phyloP scores from a whole-genome alignment of 805 yeast genomes.

The Saccharomyces kudriavzevii region DNA sequence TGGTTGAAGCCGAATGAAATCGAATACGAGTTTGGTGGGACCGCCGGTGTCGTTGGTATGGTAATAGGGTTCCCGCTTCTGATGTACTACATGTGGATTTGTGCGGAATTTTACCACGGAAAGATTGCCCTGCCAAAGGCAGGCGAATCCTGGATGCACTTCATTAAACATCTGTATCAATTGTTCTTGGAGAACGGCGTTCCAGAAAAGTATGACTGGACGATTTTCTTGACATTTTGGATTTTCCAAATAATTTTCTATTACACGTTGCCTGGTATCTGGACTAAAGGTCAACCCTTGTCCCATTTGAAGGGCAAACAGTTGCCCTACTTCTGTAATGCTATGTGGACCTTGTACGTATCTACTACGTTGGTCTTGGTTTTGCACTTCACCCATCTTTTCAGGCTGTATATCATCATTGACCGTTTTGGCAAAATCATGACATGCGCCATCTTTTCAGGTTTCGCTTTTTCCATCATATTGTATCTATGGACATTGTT shows the following conservation, averaged over 20 bases:
- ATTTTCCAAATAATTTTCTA: conserved; percentile 64
- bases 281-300: conserved; percentile 93
- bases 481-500: conserved; percentile 62
- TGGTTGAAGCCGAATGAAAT: conserved; percentile 42
- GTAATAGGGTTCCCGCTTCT: conserved; percentile 83
- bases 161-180: conserved; percentile 37
- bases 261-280: conserved; percentile 81
- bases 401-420: conserved; percentile 64
- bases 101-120: conserved; percentile 74
- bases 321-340: conserved; percentile 89
- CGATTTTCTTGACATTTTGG: conserved; percentile 63
- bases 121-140: conserved; percentile 65
- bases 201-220: conserved; percentile 57
- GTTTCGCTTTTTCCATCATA: conserved; percentile 57
- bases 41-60: conserved; percentile 84
- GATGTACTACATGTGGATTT: conserved; percentile 96
- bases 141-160: conserved; percentile 43
- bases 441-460: conserved; percentile 81
- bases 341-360: conserved; percentile 74
- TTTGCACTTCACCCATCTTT: conserved; percentile 67
- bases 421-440: conserved; percentile 86
- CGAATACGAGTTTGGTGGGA: conserved; percentile 91
- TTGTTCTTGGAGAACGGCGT: conserved; percentile 45
- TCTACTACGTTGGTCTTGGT: conserved; percentile 49
- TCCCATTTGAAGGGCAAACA: conserved; percentile 71